These are phyloP conservation scores for Eucalyptus leucophloia DNA, from an alignment of 345 rosid genomes.

Conservation along the genomic window DNA sequence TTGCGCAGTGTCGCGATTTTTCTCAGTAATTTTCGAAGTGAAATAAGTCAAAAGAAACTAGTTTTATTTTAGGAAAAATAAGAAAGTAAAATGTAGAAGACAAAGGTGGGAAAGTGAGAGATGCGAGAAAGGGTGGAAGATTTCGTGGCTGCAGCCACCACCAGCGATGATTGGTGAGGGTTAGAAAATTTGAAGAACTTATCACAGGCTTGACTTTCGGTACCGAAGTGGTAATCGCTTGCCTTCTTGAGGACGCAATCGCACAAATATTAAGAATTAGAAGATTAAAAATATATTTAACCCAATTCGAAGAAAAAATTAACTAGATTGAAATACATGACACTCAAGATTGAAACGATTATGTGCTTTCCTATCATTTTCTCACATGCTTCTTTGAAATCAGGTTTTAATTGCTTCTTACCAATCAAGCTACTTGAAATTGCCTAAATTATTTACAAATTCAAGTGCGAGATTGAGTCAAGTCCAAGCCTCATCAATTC, in stretches of 20 bases:
- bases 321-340: not conserved
- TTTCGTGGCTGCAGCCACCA: too few species aligned
- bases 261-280: not conserved
- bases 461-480: too few species aligned
- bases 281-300: too few species aligned
- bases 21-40: too few species aligned
- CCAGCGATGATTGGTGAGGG: not conserved
- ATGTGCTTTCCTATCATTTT: too few species aligned
- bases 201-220: not conserved
- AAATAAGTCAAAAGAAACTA: not conserved
- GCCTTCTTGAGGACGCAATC: not conserved
- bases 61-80: too few species aligned
- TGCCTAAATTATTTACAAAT: not conserved
- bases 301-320: not conserved
- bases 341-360: too few species aligned
- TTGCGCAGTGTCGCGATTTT: fast-evolving
- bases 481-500: too few species aligned
- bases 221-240: not conserved
- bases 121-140: not conserved
- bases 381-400: too few species aligned
- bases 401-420: not conserved
- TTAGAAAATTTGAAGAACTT: not conserved
- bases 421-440: not conserved
- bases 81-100: not conserved
- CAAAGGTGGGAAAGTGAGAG: not conserved